Base-by-base conservation (phyloP, 78 protist genomes). In the Speleostelium caveatum region DNA sequence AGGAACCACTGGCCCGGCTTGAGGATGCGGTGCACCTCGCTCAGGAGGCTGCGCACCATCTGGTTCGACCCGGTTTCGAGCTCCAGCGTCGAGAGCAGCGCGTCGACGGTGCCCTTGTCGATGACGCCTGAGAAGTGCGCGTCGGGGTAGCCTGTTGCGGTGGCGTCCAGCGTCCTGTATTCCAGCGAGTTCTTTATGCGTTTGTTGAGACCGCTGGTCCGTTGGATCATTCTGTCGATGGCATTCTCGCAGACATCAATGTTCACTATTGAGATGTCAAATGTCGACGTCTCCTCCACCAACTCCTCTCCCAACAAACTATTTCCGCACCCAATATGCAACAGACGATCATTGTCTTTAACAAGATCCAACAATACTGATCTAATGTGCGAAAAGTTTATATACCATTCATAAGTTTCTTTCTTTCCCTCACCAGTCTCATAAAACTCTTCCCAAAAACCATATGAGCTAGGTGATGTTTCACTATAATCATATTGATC, bases 321-420 rank as follows among this genome's bases (percentile, higher is more conserved):
- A 39, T 83, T 83, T 2, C 90, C 90, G 59, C 90, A 83, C 17
- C 90, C 90, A 59, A 83, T 38, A 42, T 83, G 90, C 21, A 83
- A 45, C 24, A 79, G 0, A 5, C 39, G 30, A 39, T 79, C 88
- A 16, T 69, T 53, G 33, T 55, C 53, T 67, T 67, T 79, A 26
- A 49, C 4, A 51, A 79, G 24, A 6, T 67, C 32, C 1, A 32
- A 17, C 33, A 56, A 59, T 5, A 28, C 21, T 32, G 19, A 42
- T 61, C 65, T 83, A 12, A 83, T 32, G 24, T 83, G 79, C 5
- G 55, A 53, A 45, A 39, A 83, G 22, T 39, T 7, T 22, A 83
- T 55, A 33, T 83, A 83, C 90, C 90, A 83, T 68, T 83, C 90
- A 58, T 83, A 83, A 12, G 28, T 28, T 28, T 83, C 90, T 32